Conservation (phyloP, 1,284 basidiomycete genomes). For the Cryptococcus jaspeensis region DNA sequence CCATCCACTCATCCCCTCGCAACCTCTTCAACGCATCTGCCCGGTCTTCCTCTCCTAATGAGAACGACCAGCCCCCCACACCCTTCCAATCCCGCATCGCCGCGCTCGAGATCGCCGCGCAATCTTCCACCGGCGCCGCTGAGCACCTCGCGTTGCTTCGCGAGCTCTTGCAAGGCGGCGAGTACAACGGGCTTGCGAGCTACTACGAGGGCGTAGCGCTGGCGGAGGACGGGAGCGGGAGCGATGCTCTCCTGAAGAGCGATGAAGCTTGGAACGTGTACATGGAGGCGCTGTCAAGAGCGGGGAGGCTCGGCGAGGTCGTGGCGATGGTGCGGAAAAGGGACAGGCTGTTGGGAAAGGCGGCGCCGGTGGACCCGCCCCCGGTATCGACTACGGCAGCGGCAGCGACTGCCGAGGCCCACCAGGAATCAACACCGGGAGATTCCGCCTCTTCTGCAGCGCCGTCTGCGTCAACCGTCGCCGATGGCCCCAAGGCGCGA, state of each 20-base stretch:
- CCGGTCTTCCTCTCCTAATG: slow-evolving; percentile 5
- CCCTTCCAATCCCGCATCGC: slow-evolving; percentile 43
- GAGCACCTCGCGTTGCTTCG: slow-evolving; percentile 37
- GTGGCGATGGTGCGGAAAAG: slow-evolving; percentile 28
- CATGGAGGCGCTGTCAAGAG: slow-evolving; percentile 28
- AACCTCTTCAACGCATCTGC: slow-evolving; percentile 1
- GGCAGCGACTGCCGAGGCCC: background rate
- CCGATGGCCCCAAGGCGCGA: no score
- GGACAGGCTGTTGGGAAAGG: slow-evolving; percentile 22
- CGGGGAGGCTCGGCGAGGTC: slow-evolving; percentile 35
- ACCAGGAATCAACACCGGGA: no score
- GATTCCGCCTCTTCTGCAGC: background rate
- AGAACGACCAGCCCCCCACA: slow-evolving; percentile 26
- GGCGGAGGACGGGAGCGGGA: slow-evolving; percentile 13
- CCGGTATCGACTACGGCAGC: background rate
- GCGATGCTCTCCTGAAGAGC: slow-evolving; percentile 30
- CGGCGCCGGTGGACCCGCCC: background rate
- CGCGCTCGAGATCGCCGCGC: slow-evolving; percentile 38
- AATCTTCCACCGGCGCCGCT: slow-evolving; percentile 22
- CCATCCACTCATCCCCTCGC: slow-evolving; percentile 1
- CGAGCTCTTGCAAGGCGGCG: slow-evolving; percentile 35
- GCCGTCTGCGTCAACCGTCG: slow-evolving; percentile 5
- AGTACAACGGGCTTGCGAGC: slow-evolving; percentile 29
- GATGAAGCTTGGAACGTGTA: slow-evolving; percentile 40
- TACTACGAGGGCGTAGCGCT: slow-evolving; percentile 45